These are phyloP conservation scores for Zostera marina DNA, from an alignment of 116 monocot genomes.

Conservation along the genomic window DNA sequence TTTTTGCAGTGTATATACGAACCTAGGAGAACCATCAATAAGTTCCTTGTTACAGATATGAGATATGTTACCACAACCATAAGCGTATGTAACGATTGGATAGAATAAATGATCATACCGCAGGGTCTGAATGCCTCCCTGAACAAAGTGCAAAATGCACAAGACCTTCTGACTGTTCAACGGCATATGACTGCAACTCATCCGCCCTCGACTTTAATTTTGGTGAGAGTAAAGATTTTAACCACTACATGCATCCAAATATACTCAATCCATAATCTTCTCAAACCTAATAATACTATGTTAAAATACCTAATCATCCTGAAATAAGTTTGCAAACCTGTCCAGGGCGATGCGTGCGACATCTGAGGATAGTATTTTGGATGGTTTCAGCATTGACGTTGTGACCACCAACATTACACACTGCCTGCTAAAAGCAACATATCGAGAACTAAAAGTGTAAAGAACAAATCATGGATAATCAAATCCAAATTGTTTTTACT, in stretches of 20 bases:
- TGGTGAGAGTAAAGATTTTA: slow-evolving; percentile 48
- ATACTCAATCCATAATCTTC: background rate
- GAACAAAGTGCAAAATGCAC: slow-evolving; percentile 81
- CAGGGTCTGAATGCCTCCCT: slow-evolving; percentile 93
- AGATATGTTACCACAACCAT: no score
- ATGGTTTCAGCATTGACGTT: slow-evolving; percentile 46
- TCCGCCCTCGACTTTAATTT: slow-evolving; percentile 36
- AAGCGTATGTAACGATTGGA: no score
- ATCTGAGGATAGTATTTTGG: slow-evolving; percentile 52
- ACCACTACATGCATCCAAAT: slow-evolving; percentile 47
- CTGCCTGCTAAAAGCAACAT: slow-evolving; percentile 28
- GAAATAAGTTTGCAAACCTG: slow-evolving; percentile 28
- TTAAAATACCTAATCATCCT: no score
- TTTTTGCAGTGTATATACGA: slow-evolving; percentile 49
- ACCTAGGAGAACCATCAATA: slow-evolving; percentile 27
- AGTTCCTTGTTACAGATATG: background rate
- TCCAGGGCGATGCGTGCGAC: slow-evolving; percentile 45
- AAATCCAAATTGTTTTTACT: background rate
- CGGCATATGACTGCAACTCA: slow-evolving; percentile 55
- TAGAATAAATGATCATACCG: slow-evolving; percentile 26
- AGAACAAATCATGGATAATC: background rate
- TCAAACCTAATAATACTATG: background rate
- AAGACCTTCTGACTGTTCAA: slow-evolving; percentile 60
- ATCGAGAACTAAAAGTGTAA: no score
- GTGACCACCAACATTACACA: slow-evolving; percentile 58